Conservation (phyloP, 2,329 filamentous ascomycete species). For the Akanthomyces lecanii region DNA sequence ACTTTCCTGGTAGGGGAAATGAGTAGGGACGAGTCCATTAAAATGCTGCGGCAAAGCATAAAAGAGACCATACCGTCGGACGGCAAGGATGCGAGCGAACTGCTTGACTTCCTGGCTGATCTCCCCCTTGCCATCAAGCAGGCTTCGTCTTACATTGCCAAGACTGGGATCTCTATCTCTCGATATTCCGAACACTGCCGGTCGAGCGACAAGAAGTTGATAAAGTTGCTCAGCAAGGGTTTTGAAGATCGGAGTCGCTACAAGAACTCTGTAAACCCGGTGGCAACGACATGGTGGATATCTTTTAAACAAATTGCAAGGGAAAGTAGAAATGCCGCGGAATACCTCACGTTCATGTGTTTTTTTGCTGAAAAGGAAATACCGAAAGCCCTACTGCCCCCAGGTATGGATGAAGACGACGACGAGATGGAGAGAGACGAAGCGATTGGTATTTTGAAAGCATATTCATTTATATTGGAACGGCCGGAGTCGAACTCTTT, state of each 20-base stretch:
- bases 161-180: constrained; percentile 21
- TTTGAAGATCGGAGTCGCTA: constrained; percentile 30
- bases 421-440: constrained; percentile 17
- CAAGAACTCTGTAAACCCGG: constrained; percentile 23
- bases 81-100: constrained; percentile 16
- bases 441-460: constrained; percentile 25
- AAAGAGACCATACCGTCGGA: constrained; percentile 22
- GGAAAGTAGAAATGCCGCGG: constrained; percentile 24
- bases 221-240: constrained; percentile 26
- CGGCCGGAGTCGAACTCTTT: constrained; percentile 19
- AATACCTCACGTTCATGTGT: constrained; percentile 29
- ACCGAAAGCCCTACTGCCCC: constrained; percentile 25
- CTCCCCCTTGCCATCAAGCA: constrained; percentile 35
- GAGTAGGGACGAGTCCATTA: constrained; percentile 20
- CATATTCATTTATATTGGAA: constrained; percentile 30
- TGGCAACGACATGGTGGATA: constrained; percentile 32
- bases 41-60: constrained; percentile 23
- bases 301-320: constrained; percentile 30
- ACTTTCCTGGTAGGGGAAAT: constrained; percentile 25
- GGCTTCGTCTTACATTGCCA: constrained; percentile 33
- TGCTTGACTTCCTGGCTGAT: constrained; percentile 29
- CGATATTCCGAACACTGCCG: constrained; percentile 26
- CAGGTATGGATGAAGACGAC: constrained; percentile 12
- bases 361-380: constrained; percentile 29
- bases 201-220: constrained; percentile 21